Base-by-base conservation (phyloP, 176 grass and related monocot genomes). In the Musa acuminata region DNA sequence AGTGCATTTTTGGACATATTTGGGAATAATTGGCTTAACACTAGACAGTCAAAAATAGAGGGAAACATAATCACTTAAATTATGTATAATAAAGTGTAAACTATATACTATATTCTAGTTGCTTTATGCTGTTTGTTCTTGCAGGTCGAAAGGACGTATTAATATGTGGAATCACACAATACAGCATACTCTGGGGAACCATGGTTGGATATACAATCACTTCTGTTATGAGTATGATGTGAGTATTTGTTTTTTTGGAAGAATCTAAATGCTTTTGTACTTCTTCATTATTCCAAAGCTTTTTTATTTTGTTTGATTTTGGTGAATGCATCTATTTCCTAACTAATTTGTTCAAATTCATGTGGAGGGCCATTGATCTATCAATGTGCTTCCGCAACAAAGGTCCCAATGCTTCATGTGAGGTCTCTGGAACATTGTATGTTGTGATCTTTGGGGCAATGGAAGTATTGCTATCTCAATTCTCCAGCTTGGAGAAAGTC, bases 191-290 rank as follows among this genome's bases (percentile, higher is more conserved):
- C n/a, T 96, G 92, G 92, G 92, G 92, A 59, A 86, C 88, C 49
- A 91, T 96, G 84, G 86, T 96, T 1, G 86, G 92, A 9, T 96
- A 91, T 82, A 96, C 92, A 27, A 89, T 96, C 79, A 96, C 92
- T 0, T 82, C 92, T 0, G 85, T 86, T 81, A 91, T 83, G 76
- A 96, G 92, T 82, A 96, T 96, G 92, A 87, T 76, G 92, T 91
- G 71, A 91, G 50, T 12, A 72, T 16, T 26, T 35, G 12, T 27
- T 27, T 26, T 11, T 6, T 67, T 43, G 1, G 3, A 43, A 43
- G 4, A 43, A 43, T 43, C 35, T 43, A 43, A 43, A 43, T 43
- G 35, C 35, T 43, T 43, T 43, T 43, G 4, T 43, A 6, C 35
- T 43, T 43, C 35, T 43, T 43, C 35, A 43, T 43, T 43, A 6